A percentile compares a stretch with the other conserved stretches of the same genome.
Conservation (phyloP, 2,329 filamentous ascomycete species). For the Aspergillus arachidicola region DNA sequence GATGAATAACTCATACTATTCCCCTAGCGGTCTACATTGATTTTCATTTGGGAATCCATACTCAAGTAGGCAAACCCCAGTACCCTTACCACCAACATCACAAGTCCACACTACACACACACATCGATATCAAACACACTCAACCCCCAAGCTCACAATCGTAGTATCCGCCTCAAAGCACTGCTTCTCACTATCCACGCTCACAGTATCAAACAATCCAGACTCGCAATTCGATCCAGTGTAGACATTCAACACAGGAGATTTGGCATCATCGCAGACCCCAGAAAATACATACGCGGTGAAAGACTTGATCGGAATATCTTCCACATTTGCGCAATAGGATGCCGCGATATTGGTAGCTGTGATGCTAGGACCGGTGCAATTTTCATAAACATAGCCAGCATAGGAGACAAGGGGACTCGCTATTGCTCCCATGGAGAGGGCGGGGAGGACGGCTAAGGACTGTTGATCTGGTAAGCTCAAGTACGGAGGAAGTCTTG, state of each 20-base stretch:
- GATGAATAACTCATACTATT: neutral
- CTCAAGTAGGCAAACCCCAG: no score
- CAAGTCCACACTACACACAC: neutral
- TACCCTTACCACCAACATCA: neutral
- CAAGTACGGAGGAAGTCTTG: neutral
- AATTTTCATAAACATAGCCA: neutral
- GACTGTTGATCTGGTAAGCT: neutral
- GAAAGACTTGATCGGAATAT: conserved; percentile 22
- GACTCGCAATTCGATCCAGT: neutral
- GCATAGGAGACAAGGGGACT: neutral
- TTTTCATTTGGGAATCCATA: no score
- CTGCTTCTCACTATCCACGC: neutral
- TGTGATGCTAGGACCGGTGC: conserved; percentile 7
- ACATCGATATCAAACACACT: neutral
- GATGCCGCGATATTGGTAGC: conserved; percentile 12
- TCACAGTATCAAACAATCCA: neutral
- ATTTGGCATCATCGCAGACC: conserved; percentile 17
- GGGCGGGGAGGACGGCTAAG: neutral
- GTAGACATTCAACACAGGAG: neutral
- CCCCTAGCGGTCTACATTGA: no score
- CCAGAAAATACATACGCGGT: conserved; percentile 17
- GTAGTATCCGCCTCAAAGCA: neutral
- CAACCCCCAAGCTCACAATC: neutral
- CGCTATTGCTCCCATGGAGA: neutral
- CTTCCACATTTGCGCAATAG: conserved; percentile 18